Conservation (phyloP, 805 yeast species). For the Hanseniaspora valbyensis region DNA sequence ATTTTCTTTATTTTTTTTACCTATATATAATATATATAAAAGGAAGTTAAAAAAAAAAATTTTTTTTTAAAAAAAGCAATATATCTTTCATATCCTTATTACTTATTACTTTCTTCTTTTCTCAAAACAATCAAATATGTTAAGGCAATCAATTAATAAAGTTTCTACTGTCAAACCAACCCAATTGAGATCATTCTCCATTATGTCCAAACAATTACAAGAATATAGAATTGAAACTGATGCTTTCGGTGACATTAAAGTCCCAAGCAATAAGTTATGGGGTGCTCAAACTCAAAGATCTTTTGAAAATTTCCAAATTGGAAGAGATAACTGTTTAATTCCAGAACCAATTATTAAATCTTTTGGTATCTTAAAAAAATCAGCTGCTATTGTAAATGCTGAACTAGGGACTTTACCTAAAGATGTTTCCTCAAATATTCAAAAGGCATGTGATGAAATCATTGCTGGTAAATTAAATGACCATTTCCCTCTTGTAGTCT, state of each 20-base stretch:
- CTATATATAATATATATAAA: no score
- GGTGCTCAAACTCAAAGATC: slow-evolving; percentile 98
- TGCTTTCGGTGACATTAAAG: slow-evolving; percentile 95
- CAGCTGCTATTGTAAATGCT: slow-evolving; percentile 85
- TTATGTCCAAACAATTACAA: slow-evolving; percentile 11
- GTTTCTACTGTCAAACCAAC: background rate
- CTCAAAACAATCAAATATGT: background rate
- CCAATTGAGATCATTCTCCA: slow-evolving; percentile 3
- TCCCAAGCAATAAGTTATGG: slow-evolving; percentile 78
- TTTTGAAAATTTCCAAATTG: slow-evolving; percentile 85
- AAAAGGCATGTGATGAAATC: slow-evolving; percentile 92
- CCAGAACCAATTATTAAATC: slow-evolving; percentile 86
- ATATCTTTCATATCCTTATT: no score
- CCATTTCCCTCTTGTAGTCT: slow-evolving; percentile 95
- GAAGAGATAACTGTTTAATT: slow-evolving; percentile 81
- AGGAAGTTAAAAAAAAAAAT: background rate
- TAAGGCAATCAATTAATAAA: slow-evolving; percentile 1
- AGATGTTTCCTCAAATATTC: slow-evolving; percentile 69
- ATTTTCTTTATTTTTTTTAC: no score
- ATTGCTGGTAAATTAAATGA: slow-evolving; percentile 80
- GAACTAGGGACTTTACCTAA: slow-evolving; percentile 75
- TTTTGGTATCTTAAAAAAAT: slow-evolving; percentile 86
- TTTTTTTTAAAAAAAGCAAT: background rate
- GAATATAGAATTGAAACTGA: slow-evolving; percentile 66
- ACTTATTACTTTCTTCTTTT: no score